Percentiles rank a stretch among this genome's conserved stretches.
Evolutionary conservation across 2,329 filamentous ascomycete species (phyloP).

Genomic region (Aspergillus intermedius): DNA sequence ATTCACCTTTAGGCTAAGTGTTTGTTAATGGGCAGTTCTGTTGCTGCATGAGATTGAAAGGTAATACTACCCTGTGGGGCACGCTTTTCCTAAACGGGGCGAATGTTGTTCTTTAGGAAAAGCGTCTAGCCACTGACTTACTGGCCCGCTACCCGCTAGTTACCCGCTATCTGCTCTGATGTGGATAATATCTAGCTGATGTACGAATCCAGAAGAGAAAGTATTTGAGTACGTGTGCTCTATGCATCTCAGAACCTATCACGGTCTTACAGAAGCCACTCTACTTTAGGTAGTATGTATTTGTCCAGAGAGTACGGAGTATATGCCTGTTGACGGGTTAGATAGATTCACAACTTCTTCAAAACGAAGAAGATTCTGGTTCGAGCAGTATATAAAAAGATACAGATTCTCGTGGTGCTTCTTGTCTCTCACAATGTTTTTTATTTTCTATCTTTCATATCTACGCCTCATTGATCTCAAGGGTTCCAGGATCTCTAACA

Average conservation of each 20-base stretch:
- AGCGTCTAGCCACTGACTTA: not conserved
- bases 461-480: not conserved
- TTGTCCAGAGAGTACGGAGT: too few species aligned
- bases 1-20: not conserved
- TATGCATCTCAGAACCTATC: not conserved
- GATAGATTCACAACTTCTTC: too few species aligned
- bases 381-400: not conserved
- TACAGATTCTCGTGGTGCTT: not conserved
- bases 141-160: too few species aligned
- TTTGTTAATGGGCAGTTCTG: not conserved
- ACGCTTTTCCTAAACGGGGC: not conserved
- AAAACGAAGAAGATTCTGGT: not conserved
- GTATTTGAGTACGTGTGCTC: not conserved
- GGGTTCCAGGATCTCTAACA: not conserved
- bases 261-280: not conserved
- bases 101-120: not conserved
- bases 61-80: not conserved
- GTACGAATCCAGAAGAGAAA: not conserved
- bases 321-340: too few species aligned
- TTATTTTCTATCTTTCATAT: not conserved
- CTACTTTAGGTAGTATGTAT: not conserved
- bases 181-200: not conserved
- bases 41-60: not conserved
- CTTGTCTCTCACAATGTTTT: not conserved
- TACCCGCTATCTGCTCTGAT: too few species aligned